Evolutionary conservation across 2,329 filamentous ascomycete genomes (phyloP).

Genomic region (Arthrinium phaeospermum): DNA sequence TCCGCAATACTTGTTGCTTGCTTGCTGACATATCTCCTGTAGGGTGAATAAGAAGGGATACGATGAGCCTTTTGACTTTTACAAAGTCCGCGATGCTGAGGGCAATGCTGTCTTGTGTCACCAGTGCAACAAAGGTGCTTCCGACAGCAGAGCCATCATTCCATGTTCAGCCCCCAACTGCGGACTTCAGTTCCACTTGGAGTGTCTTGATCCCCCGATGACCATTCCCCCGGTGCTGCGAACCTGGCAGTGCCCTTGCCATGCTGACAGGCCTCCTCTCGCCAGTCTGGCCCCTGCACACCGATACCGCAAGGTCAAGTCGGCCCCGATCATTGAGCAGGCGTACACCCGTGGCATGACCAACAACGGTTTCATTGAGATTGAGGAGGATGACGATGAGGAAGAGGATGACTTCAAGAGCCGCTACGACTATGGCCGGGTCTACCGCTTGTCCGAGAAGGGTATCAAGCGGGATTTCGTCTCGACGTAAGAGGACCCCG

Average conservation of each 20-base stretch:
- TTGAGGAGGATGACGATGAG: slow-evolving; percentile 65
- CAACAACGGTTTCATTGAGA: slow-evolving; percentile 75
- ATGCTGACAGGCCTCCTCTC: slow-evolving; percentile 77
- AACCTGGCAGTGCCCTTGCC: slow-evolving; percentile 88
- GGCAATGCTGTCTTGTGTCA: slow-evolving; percentile 80
- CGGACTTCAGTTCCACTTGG: slow-evolving; percentile 84
- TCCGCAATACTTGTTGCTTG: neutral
- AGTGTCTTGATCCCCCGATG: slow-evolving; percentile 86
- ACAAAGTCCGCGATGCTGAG: slow-evolving; percentile 72
- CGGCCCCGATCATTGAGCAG: slow-evolving; percentile 56
- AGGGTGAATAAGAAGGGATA: slow-evolving; percentile 58
- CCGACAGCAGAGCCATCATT: slow-evolving; percentile 74
- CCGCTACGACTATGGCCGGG: slow-evolving; percentile 64
- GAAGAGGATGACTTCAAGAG: slow-evolving; percentile 64
- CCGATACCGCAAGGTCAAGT: slow-evolving; percentile 65
- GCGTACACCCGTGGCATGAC: slow-evolving; percentile 66
- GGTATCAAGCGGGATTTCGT: slow-evolving; percentile 78
- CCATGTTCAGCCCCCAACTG: slow-evolving; percentile 77
- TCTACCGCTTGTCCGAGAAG: slow-evolving; percentile 67
- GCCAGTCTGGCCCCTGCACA: slow-evolving; percentile 63
- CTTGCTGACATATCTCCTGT: slow-evolving; percentile 37
- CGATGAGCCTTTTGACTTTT: slow-evolving; percentile 70
- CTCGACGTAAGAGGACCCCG: slow-evolving; percentile 53
- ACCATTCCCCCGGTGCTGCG: slow-evolving; percentile 77
- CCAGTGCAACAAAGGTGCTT: slow-evolving; percentile 71